Base-by-base conservation (phyloP, 2,329 filamentous ascomycete genomes). In the Penicillium digitatum region DNA sequence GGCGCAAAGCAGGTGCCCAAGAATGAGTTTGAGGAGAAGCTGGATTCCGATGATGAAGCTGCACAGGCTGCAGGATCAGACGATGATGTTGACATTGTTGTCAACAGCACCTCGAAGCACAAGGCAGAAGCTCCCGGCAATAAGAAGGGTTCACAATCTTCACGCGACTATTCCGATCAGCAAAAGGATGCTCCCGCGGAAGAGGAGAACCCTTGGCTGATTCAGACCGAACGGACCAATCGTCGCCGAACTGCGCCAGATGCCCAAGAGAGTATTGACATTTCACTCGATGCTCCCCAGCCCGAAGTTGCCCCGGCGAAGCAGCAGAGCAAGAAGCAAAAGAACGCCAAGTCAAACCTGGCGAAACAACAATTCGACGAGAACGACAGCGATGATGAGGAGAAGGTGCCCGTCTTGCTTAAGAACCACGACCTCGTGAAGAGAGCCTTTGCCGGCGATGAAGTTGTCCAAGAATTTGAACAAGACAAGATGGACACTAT, bases 381-480 rank as follows among this genome's bases (percentile, higher is more conserved):
- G 14, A 60, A 66, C 35, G 67, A 70, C 48, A 73, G 73, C 53
- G 74, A 75, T 46, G 73, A 76, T 32, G 72, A 76, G 47, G 69
- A 69, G 24, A 70, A 72, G 32, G 70, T 76, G 31, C 72, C 66
- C 56, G 73, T 71, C 48, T 68, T 78, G 12, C 68, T 76, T 48
- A 77, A 76, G 64, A 82, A 84, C 64, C 79, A 81, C 58, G 84
- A 86, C 37, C 83, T 95, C 55, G 86, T 95, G 54, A 86, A 88
- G 59, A 82, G 86, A 62, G 92, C 90, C 5, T 96, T 99, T 72
- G 93, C 92, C 2, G 91, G 90, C 39, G 85, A 92, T 65, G 89
- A 96, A 69, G 89, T 95, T 1, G 85, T 88, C 9, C 83, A 83
- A 43, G 86, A 91, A 37, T 99, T 97, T 69, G 83, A 84, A 54